Evolutionary conservation across 2,329 filamentous ascomycete genomes (phyloP).

Genomic region (Hymenotorrendiella dingleyae): DNA sequence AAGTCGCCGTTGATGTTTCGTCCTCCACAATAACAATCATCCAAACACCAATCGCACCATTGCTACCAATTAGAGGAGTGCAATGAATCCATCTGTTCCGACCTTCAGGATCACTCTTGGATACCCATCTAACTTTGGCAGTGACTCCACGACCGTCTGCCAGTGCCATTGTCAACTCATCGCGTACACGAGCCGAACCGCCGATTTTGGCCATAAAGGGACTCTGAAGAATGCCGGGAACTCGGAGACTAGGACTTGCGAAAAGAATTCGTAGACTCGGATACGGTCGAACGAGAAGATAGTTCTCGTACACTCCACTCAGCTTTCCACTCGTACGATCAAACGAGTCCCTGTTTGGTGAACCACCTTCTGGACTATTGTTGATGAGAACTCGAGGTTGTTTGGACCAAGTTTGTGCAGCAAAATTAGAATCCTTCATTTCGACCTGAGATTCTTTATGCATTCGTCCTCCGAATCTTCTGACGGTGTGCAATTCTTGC

Average conservation of each 20-base stretch:
- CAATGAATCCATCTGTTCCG: slow-evolving; percentile 71
- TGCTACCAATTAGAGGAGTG: slow-evolving; percentile 63
- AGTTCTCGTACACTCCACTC: slow-evolving; percentile 47
- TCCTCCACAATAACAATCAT: slow-evolving; percentile 71
- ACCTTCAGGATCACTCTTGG: slow-evolving; percentile 42
- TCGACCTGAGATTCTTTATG: slow-evolving; percentile 45
- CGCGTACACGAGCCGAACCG: slow-evolving; percentile 41
- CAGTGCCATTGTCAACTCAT: slow-evolving; percentile 52
- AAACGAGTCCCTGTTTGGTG: not conserved
- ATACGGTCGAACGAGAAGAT: slow-evolving; percentile 59
- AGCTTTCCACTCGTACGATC: slow-evolving; percentile 29
- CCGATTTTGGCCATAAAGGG: slow-evolving; percentile 50
- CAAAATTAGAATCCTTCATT: slow-evolving; percentile 32
- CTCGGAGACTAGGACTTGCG: slow-evolving; percentile 59
- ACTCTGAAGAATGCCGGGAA: slow-evolving; percentile 61
- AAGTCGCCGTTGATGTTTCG: slow-evolving; percentile 33
- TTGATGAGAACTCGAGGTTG: slow-evolving; percentile 37
- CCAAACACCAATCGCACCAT: slow-evolving; percentile 68
- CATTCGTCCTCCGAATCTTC: slow-evolving; percentile 57
- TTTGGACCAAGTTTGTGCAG: slow-evolving; percentile 34
- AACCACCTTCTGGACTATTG: slow-evolving; percentile 18
- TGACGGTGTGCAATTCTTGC: slow-evolving; percentile 58
- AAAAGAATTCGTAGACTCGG: slow-evolving; percentile 63
- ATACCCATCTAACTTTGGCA: slow-evolving; percentile 67
- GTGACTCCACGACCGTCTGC: slow-evolving; percentile 65